Conservation (phyloP, 257 asterid genomes). For the Gentiana macrophylla region DNA sequence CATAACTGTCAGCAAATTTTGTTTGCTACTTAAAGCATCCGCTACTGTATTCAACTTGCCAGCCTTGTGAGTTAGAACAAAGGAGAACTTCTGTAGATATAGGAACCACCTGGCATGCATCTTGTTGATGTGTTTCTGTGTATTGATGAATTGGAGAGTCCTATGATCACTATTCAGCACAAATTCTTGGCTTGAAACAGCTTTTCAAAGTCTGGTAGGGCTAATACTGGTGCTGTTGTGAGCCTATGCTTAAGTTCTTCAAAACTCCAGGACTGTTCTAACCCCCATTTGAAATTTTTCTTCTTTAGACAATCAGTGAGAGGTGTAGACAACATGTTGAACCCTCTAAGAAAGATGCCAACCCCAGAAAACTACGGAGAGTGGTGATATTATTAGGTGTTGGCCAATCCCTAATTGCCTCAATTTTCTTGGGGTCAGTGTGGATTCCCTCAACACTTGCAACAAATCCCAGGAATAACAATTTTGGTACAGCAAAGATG, state of each 20-base stretch:
- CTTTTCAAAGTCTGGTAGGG: neutral
- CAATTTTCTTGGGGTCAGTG: too few relatives aligned
- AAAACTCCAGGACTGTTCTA: neutral
- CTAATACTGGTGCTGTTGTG: neutral
- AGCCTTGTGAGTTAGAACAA: too few relatives aligned
- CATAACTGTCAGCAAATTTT: neutral
- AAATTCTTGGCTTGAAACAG: neutral
- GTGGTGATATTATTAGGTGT: neutral
- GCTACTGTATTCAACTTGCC: too few relatives aligned
- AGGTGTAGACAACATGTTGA: neutral
- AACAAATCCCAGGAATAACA: neutral
- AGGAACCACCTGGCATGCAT: too few relatives aligned
- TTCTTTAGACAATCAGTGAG: neutral
- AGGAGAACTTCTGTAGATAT: too few relatives aligned
- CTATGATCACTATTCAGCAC: too few relatives aligned
- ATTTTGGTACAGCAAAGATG: too few relatives aligned
- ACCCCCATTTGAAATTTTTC: neutral
- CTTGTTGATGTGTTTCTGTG: too few relatives aligned
- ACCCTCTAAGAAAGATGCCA: neutral
- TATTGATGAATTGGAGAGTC: too few relatives aligned
- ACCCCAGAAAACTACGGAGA: neutral
- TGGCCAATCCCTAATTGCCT: neutral
- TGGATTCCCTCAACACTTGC: neutral
- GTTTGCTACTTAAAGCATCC: neutral
- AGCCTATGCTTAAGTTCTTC: too few relatives aligned